Conservation (phyloP, 805 yeast species). For the Kluyveromyces nonfermentans region DNA sequence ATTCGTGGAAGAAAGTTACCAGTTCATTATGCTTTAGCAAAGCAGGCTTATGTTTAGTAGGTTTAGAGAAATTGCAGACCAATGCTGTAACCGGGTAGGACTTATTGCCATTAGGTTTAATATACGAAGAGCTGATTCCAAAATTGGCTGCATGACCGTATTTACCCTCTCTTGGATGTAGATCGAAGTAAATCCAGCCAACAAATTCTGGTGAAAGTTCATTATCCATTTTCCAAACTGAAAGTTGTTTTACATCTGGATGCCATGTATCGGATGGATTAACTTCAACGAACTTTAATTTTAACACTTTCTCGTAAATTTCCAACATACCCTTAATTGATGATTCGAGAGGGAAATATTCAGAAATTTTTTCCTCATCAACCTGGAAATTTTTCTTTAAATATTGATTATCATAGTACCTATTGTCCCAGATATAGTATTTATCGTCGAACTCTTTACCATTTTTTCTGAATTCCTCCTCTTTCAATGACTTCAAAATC, state of each 20-base stretch:
- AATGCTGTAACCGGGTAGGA: slow-evolving; percentile 64
- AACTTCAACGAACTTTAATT: slow-evolving; percentile 53
- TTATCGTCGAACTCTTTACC: slow-evolving; percentile 35
- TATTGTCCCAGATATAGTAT: slow-evolving; percentile 65
- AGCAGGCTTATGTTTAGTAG: slow-evolving; percentile 59
- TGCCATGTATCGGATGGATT: slow-evolving; percentile 52
- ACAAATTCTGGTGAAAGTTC: slow-evolving; percentile 44
- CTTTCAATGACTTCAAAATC: slow-evolving; percentile 42
- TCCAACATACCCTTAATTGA: slow-evolving; percentile 61
- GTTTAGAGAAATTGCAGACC: slow-evolving; percentile 79
- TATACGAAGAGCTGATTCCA: slow-evolving; percentile 52
- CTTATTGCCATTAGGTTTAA: slow-evolving; percentile 39
- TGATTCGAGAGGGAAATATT: slow-evolving; percentile 66
- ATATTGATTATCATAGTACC: slow-evolving; percentile 55
- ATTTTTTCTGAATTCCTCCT: slow-evolving; percentile 38
- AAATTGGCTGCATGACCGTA: slow-evolving; percentile 87
- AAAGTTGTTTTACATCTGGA: slow-evolving; percentile 62
- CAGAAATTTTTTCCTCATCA: slow-evolving; percentile 61
- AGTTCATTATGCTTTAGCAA: slow-evolving; percentile 71
- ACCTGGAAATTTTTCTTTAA: slow-evolving; percentile 63
- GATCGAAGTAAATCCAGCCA: slow-evolving; percentile 73
- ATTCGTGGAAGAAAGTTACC: slow-evolving; percentile 78
- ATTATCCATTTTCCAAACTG: slow-evolving; percentile 56
- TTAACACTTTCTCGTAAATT: slow-evolving; percentile 61
- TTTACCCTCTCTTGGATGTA: slow-evolving; percentile 80